phyloP scores from a whole-genome alignment of 2,329 filamentous ascomycete species.

The Fusarium sp. region DNA sequence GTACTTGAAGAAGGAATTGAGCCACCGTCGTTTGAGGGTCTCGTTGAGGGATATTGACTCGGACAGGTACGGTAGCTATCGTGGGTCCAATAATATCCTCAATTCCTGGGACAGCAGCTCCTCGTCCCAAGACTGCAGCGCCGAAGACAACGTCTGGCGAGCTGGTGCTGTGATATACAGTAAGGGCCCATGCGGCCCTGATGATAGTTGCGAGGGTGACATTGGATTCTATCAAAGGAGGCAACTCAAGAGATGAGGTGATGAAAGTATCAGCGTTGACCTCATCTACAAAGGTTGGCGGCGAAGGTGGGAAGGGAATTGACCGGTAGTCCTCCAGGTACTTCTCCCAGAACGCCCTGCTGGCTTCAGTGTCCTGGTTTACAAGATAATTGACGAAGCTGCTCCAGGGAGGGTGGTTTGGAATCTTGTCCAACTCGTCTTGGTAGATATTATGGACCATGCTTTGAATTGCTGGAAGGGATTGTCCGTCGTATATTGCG shows the following conservation, averaged over 20 bases:
- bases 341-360: slow-evolving; percentile 3
- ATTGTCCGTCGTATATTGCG: slow-evolving; percentile 34
- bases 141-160: slow-evolving; percentile 51
- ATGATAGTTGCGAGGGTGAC: slow-evolving; percentile 21
- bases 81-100: slow-evolving; percentile 47
- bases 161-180: slow-evolving; percentile 16
- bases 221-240: slow-evolving; percentile 1
- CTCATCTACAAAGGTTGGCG: neutral
- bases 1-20: slow-evolving; percentile 57
- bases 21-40: neutral
- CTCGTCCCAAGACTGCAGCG: slow-evolving; percentile 42
- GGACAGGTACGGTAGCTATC: slow-evolving; percentile 47
- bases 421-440: neutral
- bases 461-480: slow-evolving; percentile 16
- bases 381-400: slow-evolving; percentile 12
- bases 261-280: neutral
- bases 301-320: slow-evolving; percentile 5
- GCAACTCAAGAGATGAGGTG: slow-evolving; percentile 7
- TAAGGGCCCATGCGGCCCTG: slow-evolving; percentile 25
- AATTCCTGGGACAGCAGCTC: slow-evolving; percentile 43
- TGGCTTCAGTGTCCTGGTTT: neutral
- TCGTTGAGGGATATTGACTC: slow-evolving; percentile 27
- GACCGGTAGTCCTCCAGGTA: neutral
- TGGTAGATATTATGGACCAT: slow-evolving; percentile 15
- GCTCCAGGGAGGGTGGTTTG: neutral